Conservation (phyloP, 495 filamentous ascomycete species). For the Podospora conica region DNA sequence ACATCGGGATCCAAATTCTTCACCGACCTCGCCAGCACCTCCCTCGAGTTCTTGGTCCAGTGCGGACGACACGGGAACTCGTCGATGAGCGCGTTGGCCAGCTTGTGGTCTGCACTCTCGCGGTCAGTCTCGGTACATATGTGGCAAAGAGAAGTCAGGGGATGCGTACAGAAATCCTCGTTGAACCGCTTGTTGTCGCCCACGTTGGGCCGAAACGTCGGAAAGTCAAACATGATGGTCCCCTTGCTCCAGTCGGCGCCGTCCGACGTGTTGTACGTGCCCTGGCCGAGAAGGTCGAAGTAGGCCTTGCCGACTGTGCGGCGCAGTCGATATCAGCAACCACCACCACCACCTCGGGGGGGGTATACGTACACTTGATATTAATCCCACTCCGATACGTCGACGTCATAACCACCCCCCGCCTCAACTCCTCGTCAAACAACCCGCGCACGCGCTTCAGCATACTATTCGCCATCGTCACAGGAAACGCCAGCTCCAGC, state of each 20-base stretch:
- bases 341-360: neutral
- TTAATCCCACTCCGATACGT: slow-evolving; percentile 49
- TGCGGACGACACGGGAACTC: slow-evolving; percentile 46
- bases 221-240: slow-evolving; percentile 50
- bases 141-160: neutral
- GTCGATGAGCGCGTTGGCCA: slow-evolving; percentile 42
- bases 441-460: slow-evolving; percentile 40
- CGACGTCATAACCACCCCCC: slow-evolving; percentile 39
- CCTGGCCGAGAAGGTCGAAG: slow-evolving; percentile 45
- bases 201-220: slow-evolving; percentile 36
- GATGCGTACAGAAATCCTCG: slow-evolving; percentile 42
- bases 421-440: slow-evolving; percentile 39
- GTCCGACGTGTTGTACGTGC: slow-evolving; percentile 40
- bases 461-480: slow-evolving; percentile 42
- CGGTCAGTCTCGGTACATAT: neutral
- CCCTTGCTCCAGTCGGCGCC: slow-evolving; percentile 43
- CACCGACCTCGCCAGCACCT: slow-evolving; percentile 36
- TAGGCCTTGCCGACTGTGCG: slow-evolving; percentile 36
- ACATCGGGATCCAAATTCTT: slow-evolving; percentile 41
- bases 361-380: slow-evolving; percentile 36
- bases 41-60: slow-evolving; percentile 48
- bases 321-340: neutral
- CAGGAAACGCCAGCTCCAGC: slow-evolving; percentile 45
- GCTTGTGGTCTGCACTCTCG: slow-evolving; percentile 27
- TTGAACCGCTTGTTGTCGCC: slow-evolving; percentile 45